phyloP scores from a whole-genome alignment of 139 green algal genomes.

The Coelastrella sp. region DNA sequence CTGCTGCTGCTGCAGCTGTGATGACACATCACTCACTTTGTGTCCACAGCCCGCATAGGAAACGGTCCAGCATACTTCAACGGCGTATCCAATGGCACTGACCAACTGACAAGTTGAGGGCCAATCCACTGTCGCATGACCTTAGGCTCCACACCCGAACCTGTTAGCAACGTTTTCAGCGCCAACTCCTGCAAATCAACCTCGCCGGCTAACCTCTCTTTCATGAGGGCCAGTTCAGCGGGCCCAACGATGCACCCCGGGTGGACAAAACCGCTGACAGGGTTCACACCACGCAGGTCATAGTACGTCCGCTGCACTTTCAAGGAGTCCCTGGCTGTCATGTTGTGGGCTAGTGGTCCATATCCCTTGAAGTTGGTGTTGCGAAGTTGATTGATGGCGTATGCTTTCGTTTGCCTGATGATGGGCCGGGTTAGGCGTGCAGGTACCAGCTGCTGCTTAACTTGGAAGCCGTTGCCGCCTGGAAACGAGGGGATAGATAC shows the following conservation, averaged over 20 bases:
- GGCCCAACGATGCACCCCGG: slow-evolving; percentile 15
- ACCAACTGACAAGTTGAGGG: background rate
- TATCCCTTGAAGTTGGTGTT: background rate
- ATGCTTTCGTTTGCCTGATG: background rate
- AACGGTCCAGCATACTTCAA: background rate
- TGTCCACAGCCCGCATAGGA: background rate
- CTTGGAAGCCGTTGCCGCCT: background rate
- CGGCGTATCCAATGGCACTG: slow-evolving; percentile 29
- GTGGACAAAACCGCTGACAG: slow-evolving; percentile 26
- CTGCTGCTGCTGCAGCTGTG: background rate
- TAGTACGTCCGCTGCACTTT: slow-evolving; percentile 11
- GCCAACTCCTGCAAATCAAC: slow-evolving; percentile 1
- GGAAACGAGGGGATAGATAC: background rate
- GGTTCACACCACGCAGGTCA: background rate
- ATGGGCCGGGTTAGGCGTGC: background rate
- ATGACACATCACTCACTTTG: background rate
- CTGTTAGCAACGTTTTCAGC: slow-evolving; percentile 21
- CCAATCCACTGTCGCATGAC: background rate
- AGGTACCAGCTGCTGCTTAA: background rate
- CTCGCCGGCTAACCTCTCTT: background rate
- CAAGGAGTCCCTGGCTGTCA: background rate
- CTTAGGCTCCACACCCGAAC: background rate
- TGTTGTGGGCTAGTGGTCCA: background rate
- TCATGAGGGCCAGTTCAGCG: slow-evolving; percentile 40
- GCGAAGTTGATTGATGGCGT: slow-evolving; percentile 13